Evolutionary conservation across 2,329 filamentous ascomycete genomes (phyloP), one percentile per base, ranked within the genome.

Genomic region (Graphium sp.): DNA sequence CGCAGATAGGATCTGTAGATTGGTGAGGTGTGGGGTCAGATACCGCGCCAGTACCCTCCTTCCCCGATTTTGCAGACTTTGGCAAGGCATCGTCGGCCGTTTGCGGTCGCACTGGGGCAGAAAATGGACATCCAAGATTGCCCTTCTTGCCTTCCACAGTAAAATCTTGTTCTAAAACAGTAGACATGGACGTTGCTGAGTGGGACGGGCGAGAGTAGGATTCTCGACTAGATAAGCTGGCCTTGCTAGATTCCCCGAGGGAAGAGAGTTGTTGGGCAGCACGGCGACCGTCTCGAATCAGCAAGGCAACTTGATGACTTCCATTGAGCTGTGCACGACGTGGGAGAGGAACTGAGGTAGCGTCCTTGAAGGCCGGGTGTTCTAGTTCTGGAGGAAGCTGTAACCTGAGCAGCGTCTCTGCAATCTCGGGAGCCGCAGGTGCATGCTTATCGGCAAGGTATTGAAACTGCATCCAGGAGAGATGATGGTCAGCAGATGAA

Each of bases 141-240:
- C 84, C 81, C 41, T 78, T 81, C 43, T 73, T 82, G 35, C 85
- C 85, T 46, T 75, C 62, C 19, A 85, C 78, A 12, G 85, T 94
- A 43, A 93, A 94, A 52, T 94, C 85, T 53, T 79, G 78, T 55
- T 93, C 85, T 45, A 92, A 56, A 21, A 34, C 62, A 28, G 67
- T 73, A 30, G 72, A 73, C 47, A 68, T 59, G 35, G 72, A 66
- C 12, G 71, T 72, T 44, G 53, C 37, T 23, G 50, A 50, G 29
- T 53, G 52, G 20, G 50, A 53, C 19, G 55, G 55, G 25, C 53
- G 55, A 12, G 62, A 60, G 21, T 50, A 42, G 7, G 56, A 56
- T 34, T 57, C 55, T 44, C 57, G 56, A 45, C 56, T 66, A 28
- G 62, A 33, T 20, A 29, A 22, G 8, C 49, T 62, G 22, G 53